Base-by-base conservation (phyloP, 495 filamentous ascomycete genomes). In the Penicillium robsamsonii region DNA sequence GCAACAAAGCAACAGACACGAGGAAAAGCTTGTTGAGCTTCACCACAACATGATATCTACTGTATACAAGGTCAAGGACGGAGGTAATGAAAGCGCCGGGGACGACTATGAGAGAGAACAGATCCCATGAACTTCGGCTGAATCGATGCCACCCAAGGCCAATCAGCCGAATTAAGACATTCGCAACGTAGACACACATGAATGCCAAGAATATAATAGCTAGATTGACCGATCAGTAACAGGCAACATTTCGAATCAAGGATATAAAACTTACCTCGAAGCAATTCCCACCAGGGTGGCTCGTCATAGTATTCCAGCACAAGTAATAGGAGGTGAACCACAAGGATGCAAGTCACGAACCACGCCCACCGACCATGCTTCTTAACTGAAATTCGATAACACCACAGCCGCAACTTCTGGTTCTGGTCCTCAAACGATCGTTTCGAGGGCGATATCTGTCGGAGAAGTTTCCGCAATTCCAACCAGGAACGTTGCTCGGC, bases 401-500 rank as follows among this genome's bases (percentile, higher is more conserved):
- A 97, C 91, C 92, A 96, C 61, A 87, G 84, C 69, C 89, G 87
- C 88, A 90, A 95, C 50, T 82, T 82, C 41, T 82, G 80, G 56
- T 85, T 84, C 48, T 83, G 84, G 40, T 88, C 87, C 37, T 84
- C 85, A 52, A 89, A 87, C 11, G 90, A 88, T 17, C 89, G 77
- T 66, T 95, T 97, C 1, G 93, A 96, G 3, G 94, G 94, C 2
- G 91, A 90, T 17, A 99, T 91, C 68, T 97, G 93, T 43, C 91
- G 84, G 8, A 99, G 81, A 18, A 96, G 79, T 75, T 99, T 99
- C 48, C 94, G 81, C 60, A 99, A 71, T 72, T 99, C 94, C 22
- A 97, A 81, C 94, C 94, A 99, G 0, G 92, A 96, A 59, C 94
- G 86, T 71, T 99, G 94, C 61, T 99, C 94, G 1, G 95, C 88